phyloP scores from a whole-genome alignment of 345 rosid species.

The Salix exigua region DNA sequence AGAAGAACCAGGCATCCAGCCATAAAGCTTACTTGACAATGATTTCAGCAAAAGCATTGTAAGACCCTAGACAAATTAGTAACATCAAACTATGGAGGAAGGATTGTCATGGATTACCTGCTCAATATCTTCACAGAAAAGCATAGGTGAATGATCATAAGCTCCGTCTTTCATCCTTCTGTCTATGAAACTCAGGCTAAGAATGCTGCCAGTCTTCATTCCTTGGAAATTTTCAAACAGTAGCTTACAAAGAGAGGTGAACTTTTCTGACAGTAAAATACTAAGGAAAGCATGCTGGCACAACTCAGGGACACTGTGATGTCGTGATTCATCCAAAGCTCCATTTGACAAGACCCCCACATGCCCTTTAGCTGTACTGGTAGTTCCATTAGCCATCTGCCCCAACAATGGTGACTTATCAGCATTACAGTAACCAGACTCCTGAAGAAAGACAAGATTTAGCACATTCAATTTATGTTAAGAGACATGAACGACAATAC shows the following conservation, averaged over 20 bases:
- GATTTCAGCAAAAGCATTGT: not conserved
- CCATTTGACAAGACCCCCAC: constrained; percentile 36
- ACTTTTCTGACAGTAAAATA: constrained; percentile 65
- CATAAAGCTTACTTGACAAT: not conserved
- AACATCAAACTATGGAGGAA: constrained; percentile 6
- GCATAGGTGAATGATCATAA: constrained; percentile 62
- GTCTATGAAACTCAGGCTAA: constrained; percentile 50
- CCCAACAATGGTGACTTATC: constrained; percentile 19
- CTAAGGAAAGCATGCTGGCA: constrained; percentile 62
- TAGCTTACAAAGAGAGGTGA: constrained; percentile 64
- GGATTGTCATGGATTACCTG: constrained; percentile 42
- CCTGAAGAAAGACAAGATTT: constrained; percentile 40
- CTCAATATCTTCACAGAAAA: constrained; percentile 57
- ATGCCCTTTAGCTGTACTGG: constrained; percentile 24
- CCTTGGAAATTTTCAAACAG: constrained; percentile 69
- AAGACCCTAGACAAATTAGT: not conserved
- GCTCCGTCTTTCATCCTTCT: constrained; percentile 72
- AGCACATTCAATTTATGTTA: not conserved
- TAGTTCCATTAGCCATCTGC: constrained; percentile 36
- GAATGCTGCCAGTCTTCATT: constrained; percentile 46
- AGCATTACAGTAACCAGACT: constrained; percentile 31
- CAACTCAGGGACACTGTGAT: constrained; percentile 41
- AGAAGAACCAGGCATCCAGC: constrained; percentile 4
- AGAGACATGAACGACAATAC: not conserved
- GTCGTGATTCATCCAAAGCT: constrained; percentile 29